Evolutionary conservation across 2,329 filamentous ascomycete species (phyloP).

Genomic region (Lachnellula suecica): DNA sequence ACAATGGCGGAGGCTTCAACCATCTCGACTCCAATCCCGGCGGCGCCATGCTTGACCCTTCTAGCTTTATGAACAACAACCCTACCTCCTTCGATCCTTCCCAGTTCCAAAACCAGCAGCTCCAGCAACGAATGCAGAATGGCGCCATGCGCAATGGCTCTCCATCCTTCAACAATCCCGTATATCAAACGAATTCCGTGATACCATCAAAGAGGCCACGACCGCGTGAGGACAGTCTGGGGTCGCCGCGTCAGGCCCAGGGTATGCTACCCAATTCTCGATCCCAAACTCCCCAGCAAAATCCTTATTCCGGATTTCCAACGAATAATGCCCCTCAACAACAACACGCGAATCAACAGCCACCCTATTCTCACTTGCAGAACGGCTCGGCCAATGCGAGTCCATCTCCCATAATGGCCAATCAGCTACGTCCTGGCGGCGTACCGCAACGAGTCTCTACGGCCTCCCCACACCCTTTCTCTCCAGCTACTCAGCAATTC

Average conservation of each 20-base stretch:
- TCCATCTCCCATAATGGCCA: slow-evolving; percentile 89
- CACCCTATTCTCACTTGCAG: slow-evolving; percentile 79
- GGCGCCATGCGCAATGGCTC: slow-evolving; percentile 81
- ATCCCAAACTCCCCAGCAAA: slow-evolving; percentile 87
- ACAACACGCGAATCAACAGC: slow-evolving; percentile 55
- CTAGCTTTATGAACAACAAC: slow-evolving; percentile 61
- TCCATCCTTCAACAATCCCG: slow-evolving; percentile 73
- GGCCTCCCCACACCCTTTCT: slow-evolving; percentile 89
- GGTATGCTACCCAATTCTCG: slow-evolving; percentile 78
- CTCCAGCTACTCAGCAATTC: slow-evolving; percentile 72
- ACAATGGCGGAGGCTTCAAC: slow-evolving; percentile 68
- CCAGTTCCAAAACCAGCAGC: slow-evolving; percentile 49
- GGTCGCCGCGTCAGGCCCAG: slow-evolving; percentile 75
- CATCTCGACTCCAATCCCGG: slow-evolving; percentile 61
- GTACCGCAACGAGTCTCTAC: slow-evolving; percentile 83
- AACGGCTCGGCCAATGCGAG: slow-evolving; percentile 81
- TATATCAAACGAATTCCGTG: slow-evolving; percentile 81
- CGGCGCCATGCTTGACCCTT: slow-evolving; percentile 63
- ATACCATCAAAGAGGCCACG: slow-evolving; percentile 87
- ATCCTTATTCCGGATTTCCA: slow-evolving; percentile 70
- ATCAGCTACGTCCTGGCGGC: slow-evolving; percentile 69
- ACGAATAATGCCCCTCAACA: slow-evolving; percentile 59
- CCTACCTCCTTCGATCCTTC: slow-evolving; percentile 57
- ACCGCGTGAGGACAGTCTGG: slow-evolving; percentile 79
- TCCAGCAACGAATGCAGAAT: slow-evolving; percentile 68